A percentile compares a stretch with the other conserved stretches of the same genome.
Evolutionary conservation across 768 basidiomycete genomes (phyloP).

Genomic region (Pisolithus tinctorius): DNA sequence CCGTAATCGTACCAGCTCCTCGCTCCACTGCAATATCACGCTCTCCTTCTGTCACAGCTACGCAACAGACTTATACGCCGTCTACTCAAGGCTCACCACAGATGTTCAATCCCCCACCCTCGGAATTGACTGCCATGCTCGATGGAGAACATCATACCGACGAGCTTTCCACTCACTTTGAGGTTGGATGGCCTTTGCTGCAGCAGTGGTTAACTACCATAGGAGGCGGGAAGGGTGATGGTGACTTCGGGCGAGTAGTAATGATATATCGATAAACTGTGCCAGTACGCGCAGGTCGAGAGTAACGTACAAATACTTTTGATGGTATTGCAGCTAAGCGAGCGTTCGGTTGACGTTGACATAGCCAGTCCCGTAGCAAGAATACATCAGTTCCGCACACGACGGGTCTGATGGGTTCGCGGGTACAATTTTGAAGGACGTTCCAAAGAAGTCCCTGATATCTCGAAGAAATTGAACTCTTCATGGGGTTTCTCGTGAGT

Average conservation of each 20-base stretch:
- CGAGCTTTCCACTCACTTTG: conserved; percentile 78
- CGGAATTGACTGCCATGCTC: conserved; percentile 51
- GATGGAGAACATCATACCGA: conserved; percentile 93
- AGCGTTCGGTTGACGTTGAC: conserved; percentile 80
- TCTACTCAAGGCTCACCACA: conserved; percentile 20
- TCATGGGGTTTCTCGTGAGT: conserved; percentile 3
- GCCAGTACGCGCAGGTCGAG: background rate
- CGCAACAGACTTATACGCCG: conserved; percentile 25
- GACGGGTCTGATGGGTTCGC: conserved; percentile 46
- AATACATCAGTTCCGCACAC: conserved; percentile 64
- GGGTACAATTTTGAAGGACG: conserved; percentile 83
- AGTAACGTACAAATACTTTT: background rate
- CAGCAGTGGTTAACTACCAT: conserved; percentile 61
- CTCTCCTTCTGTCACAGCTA: conserved; percentile 53
- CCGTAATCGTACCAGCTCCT: conserved; percentile 24
- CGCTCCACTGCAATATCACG: conserved; percentile 43
- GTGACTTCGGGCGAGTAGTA: conserved; percentile 67
- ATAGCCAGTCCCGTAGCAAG: conserved; percentile 91
- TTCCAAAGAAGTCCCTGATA: conserved; percentile 75
- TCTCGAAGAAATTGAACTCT: conserved; percentile 94
- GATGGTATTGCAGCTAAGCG: conserved; percentile 34
- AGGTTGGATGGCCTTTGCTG: conserved; percentile 77
- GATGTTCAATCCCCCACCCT: conserved; percentile 32
- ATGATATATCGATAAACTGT: conserved; percentile 63
- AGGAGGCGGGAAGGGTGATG: conserved; percentile 56